Conservation (phyloP, 495 filamentous ascomycete species). For the Aspergillus mulundensis region DNA sequence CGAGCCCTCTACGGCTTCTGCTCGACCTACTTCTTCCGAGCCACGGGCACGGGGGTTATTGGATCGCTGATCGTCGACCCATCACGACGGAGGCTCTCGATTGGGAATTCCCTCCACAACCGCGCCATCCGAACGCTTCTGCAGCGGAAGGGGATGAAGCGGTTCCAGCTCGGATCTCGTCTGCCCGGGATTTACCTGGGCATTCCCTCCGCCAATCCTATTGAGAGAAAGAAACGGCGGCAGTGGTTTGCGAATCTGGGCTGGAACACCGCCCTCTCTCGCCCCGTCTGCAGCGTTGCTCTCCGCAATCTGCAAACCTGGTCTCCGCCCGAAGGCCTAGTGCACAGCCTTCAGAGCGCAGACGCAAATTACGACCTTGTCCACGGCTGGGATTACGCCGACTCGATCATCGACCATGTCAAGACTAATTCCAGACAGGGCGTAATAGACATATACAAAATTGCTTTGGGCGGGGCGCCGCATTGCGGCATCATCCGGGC, state of each 20-base stretch:
- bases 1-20: conserved; percentile 85
- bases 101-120: conserved; percentile 79
- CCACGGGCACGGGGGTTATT: conserved; percentile 68
- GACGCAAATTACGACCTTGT: conserved; percentile 64
- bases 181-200: conserved; percentile 77
- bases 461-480: conserved; percentile 67
- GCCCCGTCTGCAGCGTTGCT: conserved; percentile 61
- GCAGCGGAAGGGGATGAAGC: conserved; percentile 62
- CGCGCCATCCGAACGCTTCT: conserved; percentile 71
- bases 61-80: conserved; percentile 83
- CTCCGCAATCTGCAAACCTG: conserved; percentile 65
- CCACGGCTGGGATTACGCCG: conserved; percentile 73
- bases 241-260: conserved; percentile 65
- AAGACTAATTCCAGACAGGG: conserved; percentile 72
- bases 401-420: conserved; percentile 70
- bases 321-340: conserved; percentile 69
- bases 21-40: conserved; percentile 74
- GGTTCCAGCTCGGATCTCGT: conserved; percentile 73
- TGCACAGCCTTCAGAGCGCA: conserved; percentile 64
- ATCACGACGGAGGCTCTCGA: conserved; percentile 73
- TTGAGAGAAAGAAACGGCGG: conserved; percentile 58
- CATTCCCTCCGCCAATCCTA: conserved; percentile 59
- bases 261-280: conserved; percentile 62
- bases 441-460: conserved; percentile 75
- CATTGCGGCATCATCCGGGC: conserved; percentile 80